Percentiles rank a stretch among this genome's conserved stretches.
Evolutionary conservation across 805 yeast species (phyloP).

Genomic region (Pichia cabralensis): DNA sequence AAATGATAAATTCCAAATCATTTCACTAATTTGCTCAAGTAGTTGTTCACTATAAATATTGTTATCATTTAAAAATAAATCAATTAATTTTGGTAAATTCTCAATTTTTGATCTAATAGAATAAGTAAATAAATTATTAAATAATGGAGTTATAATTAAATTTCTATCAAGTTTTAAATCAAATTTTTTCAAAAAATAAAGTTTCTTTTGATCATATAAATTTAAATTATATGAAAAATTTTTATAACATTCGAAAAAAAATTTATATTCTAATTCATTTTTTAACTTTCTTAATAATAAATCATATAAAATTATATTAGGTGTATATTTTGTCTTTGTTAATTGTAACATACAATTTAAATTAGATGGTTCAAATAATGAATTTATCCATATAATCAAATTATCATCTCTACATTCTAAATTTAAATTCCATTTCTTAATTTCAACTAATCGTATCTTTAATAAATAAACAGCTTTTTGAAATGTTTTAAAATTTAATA

Average conservation of each 20-base stretch:
- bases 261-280: conserved; percentile 18
- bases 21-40: conserved; percentile 19
- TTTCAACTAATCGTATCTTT: conserved; percentile 17
- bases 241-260: conserved; percentile 18
- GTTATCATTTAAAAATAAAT: conserved; percentile 12
- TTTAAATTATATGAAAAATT: conserved; percentile 13
- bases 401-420: conserved; percentile 13
- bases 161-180: conserved; percentile 10
- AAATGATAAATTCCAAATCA: conserved; percentile 22
- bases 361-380: conserved; percentile 18
- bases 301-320: conserved; percentile 22
- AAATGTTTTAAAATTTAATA: conserved; percentile 7
- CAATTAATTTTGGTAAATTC: conserved; percentile 15
- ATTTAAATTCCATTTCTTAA: conserved; percentile 13
- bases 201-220: conserved; percentile 22
- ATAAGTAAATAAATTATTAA: conserved; percentile 17
- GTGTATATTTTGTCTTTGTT: conserved; percentile 13
- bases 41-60: conserved; percentile 8
- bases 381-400: conserved; percentile 20
- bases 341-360: conserved; percentile 12
- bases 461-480: conserved; percentile 11
- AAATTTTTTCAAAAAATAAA: conserved; percentile 16
- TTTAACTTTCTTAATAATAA: conserved; percentile 19
- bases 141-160: conserved; percentile 20
- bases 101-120: conserved; percentile 17